Base-by-base conservation (phyloP, 2,329 filamentous ascomycete genomes). In the Phialemoniopsis sp. region DNA sequence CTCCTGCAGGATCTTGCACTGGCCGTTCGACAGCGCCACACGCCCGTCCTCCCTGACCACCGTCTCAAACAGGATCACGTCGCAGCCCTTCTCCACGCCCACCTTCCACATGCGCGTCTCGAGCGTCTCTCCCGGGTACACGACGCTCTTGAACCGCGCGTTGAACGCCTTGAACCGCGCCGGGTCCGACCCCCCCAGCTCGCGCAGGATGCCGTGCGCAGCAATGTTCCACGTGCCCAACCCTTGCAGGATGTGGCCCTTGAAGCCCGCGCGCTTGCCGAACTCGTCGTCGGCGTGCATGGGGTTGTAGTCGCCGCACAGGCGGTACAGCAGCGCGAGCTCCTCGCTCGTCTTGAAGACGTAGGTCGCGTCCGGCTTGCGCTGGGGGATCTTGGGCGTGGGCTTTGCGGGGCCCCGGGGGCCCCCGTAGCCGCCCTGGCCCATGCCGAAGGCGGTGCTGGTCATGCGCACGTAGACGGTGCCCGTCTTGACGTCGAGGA, bases 301-400 rank as follows among this genome's bases (percentile, higher is more conserved):
- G 7, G 70, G 68, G 43, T 72, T 72, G 48, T 71, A 72, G 42
- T 72, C 69, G 1, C 70, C 68, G 44, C 66, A 70, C 9, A 73
- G 51, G 3, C 67, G 53, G 38, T 71, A 70, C 1, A 71, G 51
- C 3, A 69, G 50, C 1, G 64, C 60, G 5, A 52, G 52, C 46
- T 69, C 65, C 1, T 54, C 53, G 0, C 56, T 63, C 0, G 67
- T 70, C 42, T 62, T 48, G 19, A 62, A 59, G 5, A 51, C 54
- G 37, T 64, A 51, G 10, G 62, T 50, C 3, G 59, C 60, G 39
- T 70, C 63, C 2, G 67, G 64, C 1, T 46, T 38, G 13, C 60
- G 56, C 15, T 56, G 47, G 3, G 64, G 63, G 1, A 60, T 54
- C 36, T 44, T 48, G 16, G 57, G 48, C 6, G 45, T 40, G 4